Percentiles rank a stretch among this genome's conserved stretches.
Conservation (phyloP, 2,329 filamentous ascomycete genomes). For the Colletotrichum sidae region DNA sequence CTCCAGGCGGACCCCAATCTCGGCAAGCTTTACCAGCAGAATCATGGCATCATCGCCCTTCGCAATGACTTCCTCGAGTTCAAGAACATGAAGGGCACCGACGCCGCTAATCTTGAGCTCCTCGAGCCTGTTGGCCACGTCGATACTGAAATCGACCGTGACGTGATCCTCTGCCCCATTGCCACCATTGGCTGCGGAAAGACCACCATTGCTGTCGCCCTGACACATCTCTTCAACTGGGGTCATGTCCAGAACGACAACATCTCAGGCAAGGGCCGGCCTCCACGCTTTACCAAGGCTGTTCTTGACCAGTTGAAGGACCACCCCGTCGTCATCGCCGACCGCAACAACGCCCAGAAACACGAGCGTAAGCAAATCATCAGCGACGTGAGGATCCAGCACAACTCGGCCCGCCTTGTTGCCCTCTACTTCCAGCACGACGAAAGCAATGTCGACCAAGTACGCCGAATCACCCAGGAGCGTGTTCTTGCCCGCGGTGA, state of each 20-base stretch:
- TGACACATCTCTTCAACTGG: conserved; percentile 88
- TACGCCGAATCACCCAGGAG: conserved; percentile 79
- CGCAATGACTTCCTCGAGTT: conserved; percentile 88
- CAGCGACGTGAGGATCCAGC: conserved; percentile 75
- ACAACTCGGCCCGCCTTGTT: conserved; percentile 77
- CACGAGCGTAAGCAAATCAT: conserved; percentile 92
- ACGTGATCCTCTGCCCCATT: conserved; percentile 88
- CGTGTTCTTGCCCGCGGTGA: conserved; percentile 89
- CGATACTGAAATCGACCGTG: conserved; percentile 65
- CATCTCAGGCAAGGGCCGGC: conserved; percentile 82
- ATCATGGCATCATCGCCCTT: conserved; percentile 94
- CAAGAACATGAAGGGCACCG: conserved; percentile 86
- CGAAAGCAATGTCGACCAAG: conserved; percentile 77
- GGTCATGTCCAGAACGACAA: conserved; percentile 98
- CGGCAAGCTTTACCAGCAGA: conserved; percentile 79
- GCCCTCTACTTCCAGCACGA: conserved; percentile 92
- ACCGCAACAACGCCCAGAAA: conserved; percentile 92
- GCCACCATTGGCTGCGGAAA: conserved; percentile 97
- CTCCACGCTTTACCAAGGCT: conserved; percentile 80
- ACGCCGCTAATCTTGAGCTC: conserved; percentile 83
- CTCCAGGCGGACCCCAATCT: conserved; percentile 77
- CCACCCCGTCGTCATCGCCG: conserved; percentile 83
- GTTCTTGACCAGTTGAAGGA: conserved; percentile 74
- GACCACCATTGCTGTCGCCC: conserved; percentile 87
- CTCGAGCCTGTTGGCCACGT: conserved; percentile 56